Evolutionary conservation across 2,329 filamentous ascomycete species (phyloP), one percentile per base, ranked within the genome.

Genomic region (Penicillium corylophilum): DNA sequence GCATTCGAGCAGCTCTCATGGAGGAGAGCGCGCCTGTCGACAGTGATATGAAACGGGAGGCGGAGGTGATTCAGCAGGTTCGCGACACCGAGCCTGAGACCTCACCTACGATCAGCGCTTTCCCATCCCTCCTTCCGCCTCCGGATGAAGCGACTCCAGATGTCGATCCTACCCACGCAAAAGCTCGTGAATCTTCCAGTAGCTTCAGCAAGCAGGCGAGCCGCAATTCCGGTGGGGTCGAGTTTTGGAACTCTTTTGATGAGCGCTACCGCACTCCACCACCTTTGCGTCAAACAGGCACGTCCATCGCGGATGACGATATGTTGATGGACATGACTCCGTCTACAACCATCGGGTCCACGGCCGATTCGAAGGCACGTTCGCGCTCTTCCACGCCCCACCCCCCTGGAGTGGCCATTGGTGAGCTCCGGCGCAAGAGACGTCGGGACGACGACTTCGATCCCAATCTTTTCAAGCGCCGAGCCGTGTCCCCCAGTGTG

Each of bases 61-160:
- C 93, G 33, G 93, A 97, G 72, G 94, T 97, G 5, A 90, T 99
- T 56, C 89, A 90, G 45, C 94, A 96, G 72, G 92, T 97, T 24
- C 88, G 91, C 38, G 94, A 97, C 70, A 93, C 87, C 62, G 92
- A 96, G 64, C 81, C 86, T 56, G 83, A 61, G 64, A 75, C 48
- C 59, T 70, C 72, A 10, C 67, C 79, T 43, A 61, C 58, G 1
- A 44, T 68, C 16, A 48, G 53, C 22, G 71, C 78, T 47, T 65
- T 80, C 51, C 77, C 80, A 13, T 76, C 81, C 13, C 70, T 78
- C 33, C 82, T 81, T n/a, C 77, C 81, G 2, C 55, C 59, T n/a
- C 46, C 58, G 18, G 33, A 48, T 10, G 56, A 55, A 15, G 38
- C 24, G 22, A 40, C 39, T 13, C 26, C 41, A 7, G 52, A 48